Evolutionary conservation across 2,329 filamentous ascomycete genomes (phyloP).

Genomic region (Xylaria arbuscula): DNA sequence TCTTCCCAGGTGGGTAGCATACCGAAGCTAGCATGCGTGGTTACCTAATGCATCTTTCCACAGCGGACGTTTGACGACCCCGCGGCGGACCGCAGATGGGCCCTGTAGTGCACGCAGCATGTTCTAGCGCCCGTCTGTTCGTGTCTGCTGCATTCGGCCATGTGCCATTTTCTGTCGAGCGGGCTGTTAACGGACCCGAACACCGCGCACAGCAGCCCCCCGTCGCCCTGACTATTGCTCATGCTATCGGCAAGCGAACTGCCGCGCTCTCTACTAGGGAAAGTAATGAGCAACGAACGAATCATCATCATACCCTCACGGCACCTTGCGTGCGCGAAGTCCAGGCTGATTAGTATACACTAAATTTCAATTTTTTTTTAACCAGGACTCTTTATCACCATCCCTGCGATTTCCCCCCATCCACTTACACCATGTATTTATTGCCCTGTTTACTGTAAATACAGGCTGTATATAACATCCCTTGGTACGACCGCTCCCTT

Average conservation of each 20-base stretch:
- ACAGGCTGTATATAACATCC: no score
- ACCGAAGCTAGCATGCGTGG: background rate
- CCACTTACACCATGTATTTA: no score
- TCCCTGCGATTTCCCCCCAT: no score
- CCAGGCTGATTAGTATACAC: no score
- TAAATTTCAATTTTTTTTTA: no score
- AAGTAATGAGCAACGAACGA: background rate
- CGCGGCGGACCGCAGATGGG: background rate
- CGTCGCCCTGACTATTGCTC: background rate
- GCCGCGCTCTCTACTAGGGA: background rate
- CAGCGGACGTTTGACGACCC: conserved; percentile 13
- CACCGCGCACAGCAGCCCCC: conserved; percentile 3
- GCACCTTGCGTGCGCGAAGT: no score
- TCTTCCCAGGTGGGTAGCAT: background rate
- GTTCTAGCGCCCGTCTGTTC: background rate
- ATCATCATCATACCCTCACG: no score
- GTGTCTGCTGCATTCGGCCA: background rate
- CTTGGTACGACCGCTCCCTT: no score
- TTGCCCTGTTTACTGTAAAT: no score
- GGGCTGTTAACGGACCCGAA: conserved; percentile 38
- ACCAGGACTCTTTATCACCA: no score
- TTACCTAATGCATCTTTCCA: background rate
- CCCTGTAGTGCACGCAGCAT: background rate
- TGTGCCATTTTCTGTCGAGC: conserved; percentile 1
- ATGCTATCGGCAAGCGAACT: background rate